Base-by-base conservation (phyloP, 805 yeast genomes). In the Myxozyma lipomycoides region DNA sequence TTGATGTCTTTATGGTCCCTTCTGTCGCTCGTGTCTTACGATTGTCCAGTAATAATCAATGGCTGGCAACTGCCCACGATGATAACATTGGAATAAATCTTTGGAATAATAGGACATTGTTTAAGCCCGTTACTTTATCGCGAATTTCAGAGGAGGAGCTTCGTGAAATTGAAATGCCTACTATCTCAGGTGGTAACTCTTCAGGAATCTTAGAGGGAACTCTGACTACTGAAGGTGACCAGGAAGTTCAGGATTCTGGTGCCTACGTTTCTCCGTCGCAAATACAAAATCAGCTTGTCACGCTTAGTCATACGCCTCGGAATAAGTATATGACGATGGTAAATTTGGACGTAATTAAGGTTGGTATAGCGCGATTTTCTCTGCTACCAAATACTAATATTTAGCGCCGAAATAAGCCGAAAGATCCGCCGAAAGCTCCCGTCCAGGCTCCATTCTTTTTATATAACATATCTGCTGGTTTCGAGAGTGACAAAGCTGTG, bases 81-180 rank as follows among this genome's bases (percentile, higher is more conserved):
- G 75, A 80, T 21, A 95, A 93, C 9, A 84, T 85, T 53, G 98
- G 98, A 25, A 82, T 93, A 52, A 81, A 86, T 46, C 71, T 95
- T 49, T 93, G 99, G 99, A 84, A 95, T 4, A 88, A 90, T 66
- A 77, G 83, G 62, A 81, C 96, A 0, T 95, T 88, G 68, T 89
- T 90, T 67, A 77, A 73, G 56, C 75, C 87, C 17, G 81, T 91
- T 0, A 61, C 71, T 1, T 80, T 89, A 0, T 79, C 90, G 60
- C 85, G 80, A 51, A 74, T 91, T 24, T 83, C 83, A 42, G 81
- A 78, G 10, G 93, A 85, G 21, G 90, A 88, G 60, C 70, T 79
- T 2, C 64, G 69, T 30, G 48, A 45, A 4, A 74, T 82, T 1
- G 67, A 77, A 17, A 69, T 88, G 64, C 96, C 97, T 5, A 84